phyloP scores from a whole-genome alignment of 139 green algal species.

The Tetradesmus obliquus region DNA sequence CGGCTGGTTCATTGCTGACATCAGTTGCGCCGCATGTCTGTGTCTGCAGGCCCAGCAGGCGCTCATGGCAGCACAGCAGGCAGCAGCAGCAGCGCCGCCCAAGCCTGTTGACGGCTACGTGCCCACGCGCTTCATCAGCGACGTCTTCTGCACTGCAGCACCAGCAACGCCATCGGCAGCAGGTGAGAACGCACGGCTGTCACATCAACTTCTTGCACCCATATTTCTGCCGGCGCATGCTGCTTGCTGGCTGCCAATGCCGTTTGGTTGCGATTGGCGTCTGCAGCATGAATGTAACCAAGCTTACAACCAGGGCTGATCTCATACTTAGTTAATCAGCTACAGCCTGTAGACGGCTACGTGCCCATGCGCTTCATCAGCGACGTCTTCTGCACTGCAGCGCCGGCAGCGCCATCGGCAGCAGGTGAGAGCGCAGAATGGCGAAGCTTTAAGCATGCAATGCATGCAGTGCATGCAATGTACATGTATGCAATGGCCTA shows the following conservation, averaged over 20 bases:
- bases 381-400: not conserved
- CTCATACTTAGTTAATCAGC: too few species aligned
- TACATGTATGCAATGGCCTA: too few species aligned
- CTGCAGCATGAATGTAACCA: too few species aligned
- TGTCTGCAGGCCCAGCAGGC: slow-evolving; percentile 25
- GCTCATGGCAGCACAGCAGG: slow-evolving; percentile 12
- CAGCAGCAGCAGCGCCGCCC: slow-evolving; percentile 18
- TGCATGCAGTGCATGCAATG: too few species aligned
- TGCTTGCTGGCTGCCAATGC: too few species aligned
- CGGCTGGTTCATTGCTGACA: too few species aligned
- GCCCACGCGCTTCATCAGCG: slow-evolving; percentile 10
- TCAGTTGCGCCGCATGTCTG: too few species aligned
- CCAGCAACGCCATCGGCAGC: not conserved
- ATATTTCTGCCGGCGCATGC: slow-evolving; percentile 62
- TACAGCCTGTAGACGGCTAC: slow-evolving; percentile 40
- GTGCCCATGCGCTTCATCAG: slow-evolving; percentile 14
- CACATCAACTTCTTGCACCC: too few species aligned
- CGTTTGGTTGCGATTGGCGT: too few species aligned
- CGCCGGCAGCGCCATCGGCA: not conserved
- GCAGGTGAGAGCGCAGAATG: not conserved
- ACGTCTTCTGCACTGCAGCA: not conserved
- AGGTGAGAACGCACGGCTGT: too few species aligned
- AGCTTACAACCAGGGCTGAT: too few species aligned
- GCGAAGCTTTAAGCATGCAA: too few species aligned
- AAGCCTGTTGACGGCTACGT: slow-evolving; percentile 37